Percentiles rank a stretch among this genome's conserved stretches.
phyloP scores from a whole-genome alignment of 1,284 basidiomycete species.

The Cryptococcus neoformans region DNA sequence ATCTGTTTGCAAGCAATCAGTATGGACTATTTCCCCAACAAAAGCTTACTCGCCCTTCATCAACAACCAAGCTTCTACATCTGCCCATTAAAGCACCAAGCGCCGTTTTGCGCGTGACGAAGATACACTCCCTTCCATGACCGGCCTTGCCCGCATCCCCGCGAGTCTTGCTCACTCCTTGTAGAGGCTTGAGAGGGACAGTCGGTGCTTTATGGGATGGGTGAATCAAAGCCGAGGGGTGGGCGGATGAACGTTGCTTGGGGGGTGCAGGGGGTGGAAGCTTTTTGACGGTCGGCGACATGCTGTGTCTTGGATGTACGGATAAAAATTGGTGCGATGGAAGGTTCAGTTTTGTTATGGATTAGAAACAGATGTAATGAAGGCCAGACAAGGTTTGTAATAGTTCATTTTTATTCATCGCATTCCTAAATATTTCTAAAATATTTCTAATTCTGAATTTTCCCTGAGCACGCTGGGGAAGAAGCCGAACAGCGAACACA shows the following conservation, averaged over 20 bases:
- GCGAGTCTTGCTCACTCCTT: conserved; percentile 28
- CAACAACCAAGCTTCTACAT: conserved; percentile 69
- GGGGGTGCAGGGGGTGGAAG: conserved; percentile 14
- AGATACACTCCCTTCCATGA: conserved; percentile 68
- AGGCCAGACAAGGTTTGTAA: not conserved
- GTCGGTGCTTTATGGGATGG: not conserved
- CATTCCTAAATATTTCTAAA: not conserved
- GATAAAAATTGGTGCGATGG: not conserved
- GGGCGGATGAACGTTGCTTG: conserved; percentile 5
- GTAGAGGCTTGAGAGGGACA: conserved; percentile 34
- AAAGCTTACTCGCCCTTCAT: conserved; percentile 63
- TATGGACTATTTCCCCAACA: not conserved
- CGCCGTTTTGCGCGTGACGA: conserved; percentile 72
- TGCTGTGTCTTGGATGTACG: not conserved
- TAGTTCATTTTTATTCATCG: not conserved
- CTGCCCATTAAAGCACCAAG: conserved; percentile 71
- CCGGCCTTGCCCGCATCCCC: conserved; percentile 32
- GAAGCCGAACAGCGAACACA: too few species aligned
- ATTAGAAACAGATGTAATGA: not conserved
- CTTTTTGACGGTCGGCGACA: not conserved
- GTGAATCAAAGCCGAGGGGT: conserved; percentile 5
- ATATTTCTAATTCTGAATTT: not conserved
- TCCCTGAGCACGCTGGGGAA: too few species aligned
- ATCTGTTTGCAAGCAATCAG: conserved; percentile 52
- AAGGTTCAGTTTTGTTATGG: not conserved